These are phyloP conservation scores for Talaromyces sp. DNA, from an alignment of 2,329 filamentous ascomycete genomes.

Conservation along the genomic window DNA sequence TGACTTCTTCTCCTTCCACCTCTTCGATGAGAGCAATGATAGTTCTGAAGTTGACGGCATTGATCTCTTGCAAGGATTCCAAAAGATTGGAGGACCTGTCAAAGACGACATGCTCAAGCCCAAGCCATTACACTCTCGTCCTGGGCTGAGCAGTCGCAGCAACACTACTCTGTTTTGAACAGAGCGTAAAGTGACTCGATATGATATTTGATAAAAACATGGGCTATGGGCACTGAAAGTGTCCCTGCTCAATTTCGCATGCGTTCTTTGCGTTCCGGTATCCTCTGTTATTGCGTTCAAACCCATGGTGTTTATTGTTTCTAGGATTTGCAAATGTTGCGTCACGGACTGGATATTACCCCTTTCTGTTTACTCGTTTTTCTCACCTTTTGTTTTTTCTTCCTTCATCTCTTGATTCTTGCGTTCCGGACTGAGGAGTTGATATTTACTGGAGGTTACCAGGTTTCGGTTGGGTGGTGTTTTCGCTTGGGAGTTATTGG, in stretches of 20 bases:
- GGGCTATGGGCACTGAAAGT: too few species aligned
- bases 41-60: conserved; percentile 47
- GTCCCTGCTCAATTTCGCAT: not conserved
- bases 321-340: too few species aligned
- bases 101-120: conserved; percentile 38
- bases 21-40: conserved; percentile 51
- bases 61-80: conserved; percentile 51
- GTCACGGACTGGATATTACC: not conserved
- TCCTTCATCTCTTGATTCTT: conserved; percentile 9
- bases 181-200: too few species aligned
- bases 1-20: conserved; percentile 52
- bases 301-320: not conserved
- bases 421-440: conserved; percentile 26
- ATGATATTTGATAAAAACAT: too few species aligned
- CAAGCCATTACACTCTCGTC: conserved; percentile 33
- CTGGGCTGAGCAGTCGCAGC: conserved; percentile 35
- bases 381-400: conserved; percentile 8
- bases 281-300: too few species aligned
- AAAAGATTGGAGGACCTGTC: conserved; percentile 47
- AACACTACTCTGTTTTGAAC: conserved; percentile 40
- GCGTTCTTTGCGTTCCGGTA: not conserved
- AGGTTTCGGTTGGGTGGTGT: conserved; percentile 23
- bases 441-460: conserved; percentile 19
- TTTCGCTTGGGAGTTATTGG: conserved; percentile 32
- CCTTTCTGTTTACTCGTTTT: not conserved